Base-by-base conservation (phyloP, 768 basidiomycete genomes). In the Tephrocybe rancida region DNA sequence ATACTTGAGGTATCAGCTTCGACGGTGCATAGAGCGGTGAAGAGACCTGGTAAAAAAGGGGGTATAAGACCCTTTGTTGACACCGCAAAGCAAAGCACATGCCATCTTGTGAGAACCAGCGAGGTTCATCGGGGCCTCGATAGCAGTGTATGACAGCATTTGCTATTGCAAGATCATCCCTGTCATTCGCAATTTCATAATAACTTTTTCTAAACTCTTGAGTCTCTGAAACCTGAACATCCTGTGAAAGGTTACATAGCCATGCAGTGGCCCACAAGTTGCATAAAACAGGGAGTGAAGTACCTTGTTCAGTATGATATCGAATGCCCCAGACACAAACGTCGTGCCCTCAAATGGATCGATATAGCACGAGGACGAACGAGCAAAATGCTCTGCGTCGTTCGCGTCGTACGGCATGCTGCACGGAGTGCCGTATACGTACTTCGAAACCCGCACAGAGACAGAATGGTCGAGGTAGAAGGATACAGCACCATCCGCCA, bases 211-310 rank as follows among this genome's bases (percentile, higher is more conserved):
- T 54, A 41, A 66, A 68, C 39, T 62, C 62, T n/a, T 44, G 54
- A 5, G 48, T 61, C 57, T 66, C 62, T 5, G 61, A 57, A 8
- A 68, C 61, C 67, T 67, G 67, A 65, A 76, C 51, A 67, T 73
- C 61, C 79, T n/a, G n/a, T n/a, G n/a, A n/a, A n/a, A n/a, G n/a
- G n/a, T n/a, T n/a, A n/a, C n/a, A n/a, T n/a, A n/a, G n/a, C n/a
- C n/a, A n/a, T n/a, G n/a, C n/a, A n/a, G n/a, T n/a, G n/a, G n/a
- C n/a, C n/a, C n/a, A n/a, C n/a, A n/a, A n/a, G n/a, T n/a, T n/a
- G n/a, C n/a, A n/a, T n/a, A n/a, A n/a, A n/a, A n/a, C n/a, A n/a
- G n/a, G n/a, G n/a, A n/a, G n/a, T n/a, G n/a, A n/a, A 30, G 5
- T 30, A 65, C 67, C 59, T 65, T 67, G 22, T 55, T 52, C 19